Evolutionary conservation across 371 early-diverging fungal genomes (phyloP).

Genomic region (Rhizomucor miehei): DNA sequence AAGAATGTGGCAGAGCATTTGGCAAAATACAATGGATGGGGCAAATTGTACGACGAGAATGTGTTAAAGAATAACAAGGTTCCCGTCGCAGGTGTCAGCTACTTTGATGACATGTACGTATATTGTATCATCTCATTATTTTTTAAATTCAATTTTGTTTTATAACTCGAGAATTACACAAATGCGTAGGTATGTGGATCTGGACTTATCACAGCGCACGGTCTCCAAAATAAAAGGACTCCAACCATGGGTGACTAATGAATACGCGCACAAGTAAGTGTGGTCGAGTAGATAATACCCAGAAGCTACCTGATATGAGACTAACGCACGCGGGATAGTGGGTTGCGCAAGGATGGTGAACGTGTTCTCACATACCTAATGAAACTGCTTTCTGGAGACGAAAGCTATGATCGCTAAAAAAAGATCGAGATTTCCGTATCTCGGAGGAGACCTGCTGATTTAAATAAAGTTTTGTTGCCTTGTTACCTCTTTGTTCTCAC

Average conservation of each 20-base stretch:
- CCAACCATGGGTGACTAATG: constrained; percentile 72
- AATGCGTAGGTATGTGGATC: constrained; percentile 54
- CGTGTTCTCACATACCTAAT: constrained; percentile 57
- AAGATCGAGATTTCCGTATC: no score
- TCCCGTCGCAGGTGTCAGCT: constrained; percentile 66
- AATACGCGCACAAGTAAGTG: constrained; percentile 69
- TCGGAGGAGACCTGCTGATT: no score
- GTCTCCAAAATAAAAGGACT: constrained; percentile 59
- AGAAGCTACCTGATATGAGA: no score
- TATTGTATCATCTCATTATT: neutral
- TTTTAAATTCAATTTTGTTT: neutral
- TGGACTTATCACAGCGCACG: constrained; percentile 60
- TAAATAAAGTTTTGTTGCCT: no score
- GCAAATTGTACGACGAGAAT: constrained; percentile 54
- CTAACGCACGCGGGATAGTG: no score
- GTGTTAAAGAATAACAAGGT: constrained; percentile 51
- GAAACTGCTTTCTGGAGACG: constrained; percentile 58
- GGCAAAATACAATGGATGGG: constrained; percentile 59
- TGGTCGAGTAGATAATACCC: no score
- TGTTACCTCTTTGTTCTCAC: neutral
- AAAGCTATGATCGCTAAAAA: constrained; percentile 38
- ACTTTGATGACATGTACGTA: constrained; percentile 71
- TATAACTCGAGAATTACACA: neutral
- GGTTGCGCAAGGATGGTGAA: constrained; percentile 55
- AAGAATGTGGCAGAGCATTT: constrained; percentile 61